These are phyloP conservation scores for Metahyphopichia silvanorum DNA, from an alignment of 805 yeast genomes.

Conservation along the genomic window DNA sequence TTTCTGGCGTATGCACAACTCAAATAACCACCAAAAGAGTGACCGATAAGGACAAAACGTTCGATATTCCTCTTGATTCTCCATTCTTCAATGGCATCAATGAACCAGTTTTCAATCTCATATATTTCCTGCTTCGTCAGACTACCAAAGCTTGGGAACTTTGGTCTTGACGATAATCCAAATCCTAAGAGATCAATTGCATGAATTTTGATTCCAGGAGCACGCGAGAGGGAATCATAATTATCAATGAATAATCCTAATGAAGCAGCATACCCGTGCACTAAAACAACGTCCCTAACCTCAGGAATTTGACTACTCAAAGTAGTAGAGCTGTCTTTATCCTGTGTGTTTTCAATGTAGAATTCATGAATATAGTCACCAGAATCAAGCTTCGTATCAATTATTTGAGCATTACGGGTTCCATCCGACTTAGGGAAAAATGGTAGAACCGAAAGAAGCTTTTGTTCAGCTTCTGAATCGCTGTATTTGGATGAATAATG, in stretches of 20 bases:
- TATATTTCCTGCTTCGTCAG: conserved; percentile 32
- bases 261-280: conserved; percentile 95
- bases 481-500: conserved; percentile 15
- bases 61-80: conserved; percentile 31
- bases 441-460: conserved; percentile 55
- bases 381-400: conserved; percentile 54
- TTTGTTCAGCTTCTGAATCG: conserved; percentile 28
- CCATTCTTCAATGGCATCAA: conserved; percentile 43
- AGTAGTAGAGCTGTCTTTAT: conserved; percentile 21
- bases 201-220: conserved; percentile 58
- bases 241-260: conserved; percentile 78
- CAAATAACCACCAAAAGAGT: conserved; percentile 45
- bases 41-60: conserved; percentile 38
- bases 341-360: conserved; percentile 47
- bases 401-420: conserved; percentile 41
- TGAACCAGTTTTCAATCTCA: conserved; percentile 41
- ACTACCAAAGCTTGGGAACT: conserved; percentile 29
- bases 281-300: conserved; percentile 57
- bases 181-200: conserved; percentile 72
- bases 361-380: conserved; percentile 75
- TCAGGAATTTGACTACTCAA: not conserved
- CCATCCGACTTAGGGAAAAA: conserved; percentile 55
- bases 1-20: conserved; percentile 41
- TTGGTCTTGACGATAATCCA: conserved; percentile 64
- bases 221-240: conserved; percentile 43